Conservation (phyloP, 805 yeast species). For the Starmera caribaea region DNA sequence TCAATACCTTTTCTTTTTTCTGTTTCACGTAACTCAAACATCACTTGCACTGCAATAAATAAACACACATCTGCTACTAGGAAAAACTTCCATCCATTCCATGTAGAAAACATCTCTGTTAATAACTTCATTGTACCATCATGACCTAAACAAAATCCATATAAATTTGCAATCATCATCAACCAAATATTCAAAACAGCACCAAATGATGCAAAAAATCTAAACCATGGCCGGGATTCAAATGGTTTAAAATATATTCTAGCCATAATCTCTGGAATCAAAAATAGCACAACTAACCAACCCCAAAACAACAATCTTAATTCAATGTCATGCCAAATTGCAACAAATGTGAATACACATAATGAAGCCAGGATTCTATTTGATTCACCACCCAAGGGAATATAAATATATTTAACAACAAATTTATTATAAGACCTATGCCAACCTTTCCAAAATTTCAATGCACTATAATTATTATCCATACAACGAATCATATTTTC, state of each 20-base stretch:
- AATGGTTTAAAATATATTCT: slow-evolving; percentile 32
- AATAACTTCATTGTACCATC: slow-evolving; percentile 71
- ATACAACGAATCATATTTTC: slow-evolving; percentile 97
- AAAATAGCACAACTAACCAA: slow-evolving; percentile 81
- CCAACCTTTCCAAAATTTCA: slow-evolving; percentile 99
- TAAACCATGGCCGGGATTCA: slow-evolving; percentile 51
- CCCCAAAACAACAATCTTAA: slow-evolving; percentile 88
- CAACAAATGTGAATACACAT: slow-evolving; percentile 89
- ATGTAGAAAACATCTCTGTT: slow-evolving; percentile 61
- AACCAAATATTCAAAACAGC: slow-evolving; percentile 89
- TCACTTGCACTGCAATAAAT: slow-evolving; percentile 81
- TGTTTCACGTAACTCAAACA: slow-evolving; percentile 86
- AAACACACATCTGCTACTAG: slow-evolving; percentile 51
- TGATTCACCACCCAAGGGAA: slow-evolving; percentile 81
- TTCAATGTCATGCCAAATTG: slow-evolving; percentile 97
- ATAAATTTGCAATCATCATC: slow-evolving; percentile 95
- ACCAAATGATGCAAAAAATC: slow-evolving; percentile 78
- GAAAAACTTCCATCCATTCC: slow-evolving; percentile 55
- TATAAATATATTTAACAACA: slow-evolving; percentile 80
- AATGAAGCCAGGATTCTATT: slow-evolving; percentile 68
- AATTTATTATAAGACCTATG: slow-evolving; percentile 89
- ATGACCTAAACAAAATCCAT: slow-evolving; percentile 88
- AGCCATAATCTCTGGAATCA: slow-evolving; percentile 75
- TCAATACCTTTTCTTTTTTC: slow-evolving; percentile 80
- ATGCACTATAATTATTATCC: slow-evolving; percentile 85